phyloP scores from a whole-genome alignment of 305 asterid genomes.

The Fraxinus ornus region DNA sequence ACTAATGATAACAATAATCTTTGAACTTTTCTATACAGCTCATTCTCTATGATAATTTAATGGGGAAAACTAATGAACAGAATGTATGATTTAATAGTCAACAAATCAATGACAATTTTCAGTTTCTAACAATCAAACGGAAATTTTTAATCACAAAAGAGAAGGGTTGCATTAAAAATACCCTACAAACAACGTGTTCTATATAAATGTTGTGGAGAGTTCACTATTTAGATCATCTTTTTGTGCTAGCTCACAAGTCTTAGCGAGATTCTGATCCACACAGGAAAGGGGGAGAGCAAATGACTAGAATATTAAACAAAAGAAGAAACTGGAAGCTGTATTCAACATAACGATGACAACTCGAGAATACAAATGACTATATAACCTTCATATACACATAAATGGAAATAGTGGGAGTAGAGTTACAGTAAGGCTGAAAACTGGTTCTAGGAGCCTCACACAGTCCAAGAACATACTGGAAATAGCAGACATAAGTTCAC shows the following conservation, averaged over 20 bases:
- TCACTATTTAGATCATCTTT: neutral
- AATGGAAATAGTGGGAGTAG: neutral
- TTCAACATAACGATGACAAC: neutral
- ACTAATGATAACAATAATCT: constrained; percentile 10
- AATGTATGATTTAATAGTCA: constrained; percentile 1
- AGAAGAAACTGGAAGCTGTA: neutral
- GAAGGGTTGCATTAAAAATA: neutral
- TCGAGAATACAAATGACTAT: neutral
- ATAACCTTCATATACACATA: neutral
- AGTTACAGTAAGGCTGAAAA: constrained; percentile 3
- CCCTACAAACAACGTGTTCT: neutral
- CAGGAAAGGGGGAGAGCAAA: constrained; percentile 1
- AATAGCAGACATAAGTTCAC: constrained; percentile 8
- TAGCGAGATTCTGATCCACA: constrained; percentile 9
- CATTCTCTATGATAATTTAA: constrained; percentile 16
- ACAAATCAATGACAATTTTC: constrained; percentile 6
- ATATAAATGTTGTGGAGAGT: constrained; percentile 7
- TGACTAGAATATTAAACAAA: constrained; percentile 1
- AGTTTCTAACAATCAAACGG: neutral
- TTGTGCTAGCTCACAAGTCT: neutral
- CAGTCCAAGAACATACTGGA: neutral
- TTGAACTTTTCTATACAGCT: neutral
- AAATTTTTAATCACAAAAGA: neutral
- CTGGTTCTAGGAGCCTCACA: constrained; percentile 10
- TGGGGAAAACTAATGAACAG: constrained; percentile 1